Conservation (phyloP, 2,329 filamentous ascomycete species). For the Helminthosporium solani region DNA sequence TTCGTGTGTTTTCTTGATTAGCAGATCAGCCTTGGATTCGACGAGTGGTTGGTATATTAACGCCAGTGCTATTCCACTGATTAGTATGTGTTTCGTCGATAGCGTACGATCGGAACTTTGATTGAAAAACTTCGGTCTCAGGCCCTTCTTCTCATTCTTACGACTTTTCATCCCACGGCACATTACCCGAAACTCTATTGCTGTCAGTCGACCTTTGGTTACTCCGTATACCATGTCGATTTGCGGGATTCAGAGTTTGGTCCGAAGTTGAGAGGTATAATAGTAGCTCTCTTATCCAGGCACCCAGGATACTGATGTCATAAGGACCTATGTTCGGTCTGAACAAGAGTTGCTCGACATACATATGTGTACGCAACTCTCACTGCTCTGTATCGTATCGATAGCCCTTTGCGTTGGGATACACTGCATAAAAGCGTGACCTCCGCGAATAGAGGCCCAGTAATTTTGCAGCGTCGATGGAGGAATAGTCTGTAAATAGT, state of each 20-base stretch:
- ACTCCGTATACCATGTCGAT: constrained; percentile 33
- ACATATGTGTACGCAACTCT: constrained; percentile 37
- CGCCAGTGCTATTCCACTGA: constrained; percentile 14
- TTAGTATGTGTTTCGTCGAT: too few species aligned
- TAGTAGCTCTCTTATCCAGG: constrained; percentile 18
- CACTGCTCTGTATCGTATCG: constrained; percentile 33
- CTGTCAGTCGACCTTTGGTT: constrained; percentile 22
- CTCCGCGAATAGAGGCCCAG: constrained; percentile 22
- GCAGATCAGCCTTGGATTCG: constrained; percentile 23
- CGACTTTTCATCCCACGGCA: constrained; percentile 23
- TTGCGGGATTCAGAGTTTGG: constrained; percentile 25
- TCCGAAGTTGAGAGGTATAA: constrained; percentile 24
- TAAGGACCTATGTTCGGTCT: too few species aligned
- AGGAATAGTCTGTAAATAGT: constrained; percentile 25
- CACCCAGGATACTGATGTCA: constrained; percentile 24
- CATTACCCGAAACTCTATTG: constrained; percentile 21
- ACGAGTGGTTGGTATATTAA: constrained; percentile 29
- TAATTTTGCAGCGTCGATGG: constrained; percentile 26
- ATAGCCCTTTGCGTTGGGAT: constrained; percentile 23
- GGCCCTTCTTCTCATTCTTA: constrained; percentile 24
- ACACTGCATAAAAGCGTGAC: constrained; percentile 24
- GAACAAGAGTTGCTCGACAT: constrained; percentile 2
- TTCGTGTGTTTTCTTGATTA: constrained; percentile 17
- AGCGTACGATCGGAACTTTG: constrained; percentile 19
- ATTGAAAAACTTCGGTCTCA: constrained; percentile 32